Percentiles rank a stretch among this genome's conserved stretches.
Conservation (phyloP, 2,329 filamentous ascomycete genomes). For the Periconia sp. region DNA sequence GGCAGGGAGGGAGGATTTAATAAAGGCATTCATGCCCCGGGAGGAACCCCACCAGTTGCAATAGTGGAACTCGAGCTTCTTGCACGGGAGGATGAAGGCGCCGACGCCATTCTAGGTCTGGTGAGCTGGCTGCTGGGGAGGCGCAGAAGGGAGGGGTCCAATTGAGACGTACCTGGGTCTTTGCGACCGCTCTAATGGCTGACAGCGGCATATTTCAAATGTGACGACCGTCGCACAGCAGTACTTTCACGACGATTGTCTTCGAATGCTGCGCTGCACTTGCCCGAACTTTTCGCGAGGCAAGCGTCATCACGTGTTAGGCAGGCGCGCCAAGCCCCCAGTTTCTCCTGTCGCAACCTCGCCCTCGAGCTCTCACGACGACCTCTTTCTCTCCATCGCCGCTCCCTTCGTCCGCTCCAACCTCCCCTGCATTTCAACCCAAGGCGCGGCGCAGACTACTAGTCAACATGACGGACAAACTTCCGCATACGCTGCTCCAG, state of each 20-base stretch:
- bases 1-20: conserved; percentile 74
- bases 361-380: conserved; percentile 16
- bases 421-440: conserved; percentile 30
- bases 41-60: conserved; percentile 97
- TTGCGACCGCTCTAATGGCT: conserved; percentile 60
- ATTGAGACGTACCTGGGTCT: conserved; percentile 58
- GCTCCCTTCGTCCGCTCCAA: conserved; percentile 16
- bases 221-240: conserved; percentile 21
- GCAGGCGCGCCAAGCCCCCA: conserved; percentile 26
- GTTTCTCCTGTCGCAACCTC: conserved; percentile 8
- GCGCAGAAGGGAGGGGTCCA: conserved; percentile 6
- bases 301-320: conserved; percentile 31
- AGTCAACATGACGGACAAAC: conserved; percentile 86
- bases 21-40: conserved; percentile 89
- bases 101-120: conserved; percentile 94
- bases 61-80: conserved; percentile 93
- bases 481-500: conserved; percentile 88
- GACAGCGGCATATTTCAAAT: conserved; percentile 53
- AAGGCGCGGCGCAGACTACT: conserved; percentile 42
- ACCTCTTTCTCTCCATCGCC: conserved; percentile 22
- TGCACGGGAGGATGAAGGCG: conserved; percentile 97
- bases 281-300: conserved; percentile 23
- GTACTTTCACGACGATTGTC: conserved; percentile 9
- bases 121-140: too few species aligned
- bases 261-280: conserved; percentile 5